Conservation (phyloP, 2,329 filamentous ascomycete species). For the Trichoderma endophyticum region DNA sequence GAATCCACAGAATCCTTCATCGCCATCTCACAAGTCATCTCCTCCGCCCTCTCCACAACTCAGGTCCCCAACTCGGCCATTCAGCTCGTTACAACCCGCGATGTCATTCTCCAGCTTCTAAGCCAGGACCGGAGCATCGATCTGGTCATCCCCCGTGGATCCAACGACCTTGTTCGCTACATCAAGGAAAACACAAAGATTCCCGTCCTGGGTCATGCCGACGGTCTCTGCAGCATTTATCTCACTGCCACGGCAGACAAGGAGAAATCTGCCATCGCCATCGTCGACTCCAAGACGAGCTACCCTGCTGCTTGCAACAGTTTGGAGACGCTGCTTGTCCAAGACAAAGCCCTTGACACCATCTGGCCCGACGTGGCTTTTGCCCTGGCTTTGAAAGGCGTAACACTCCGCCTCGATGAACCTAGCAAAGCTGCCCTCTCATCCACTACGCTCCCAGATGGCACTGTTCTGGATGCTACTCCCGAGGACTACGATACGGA, state of each 20-base stretch:
- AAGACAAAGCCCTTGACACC: conserved; percentile 64
- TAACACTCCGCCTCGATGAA: conserved; percentile 77
- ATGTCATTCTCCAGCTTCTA: conserved; percentile 85
- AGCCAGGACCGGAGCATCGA: conserved; percentile 85
- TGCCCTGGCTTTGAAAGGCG: conserved; percentile 71
- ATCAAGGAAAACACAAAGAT: conserved; percentile 91
- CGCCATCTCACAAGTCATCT: conserved; percentile 83
- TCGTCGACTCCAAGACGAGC: conserved; percentile 88
- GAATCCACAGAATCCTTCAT: conserved; percentile 95
- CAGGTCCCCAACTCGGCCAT: conserved; percentile 81
- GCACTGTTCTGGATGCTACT: conserved; percentile 60
- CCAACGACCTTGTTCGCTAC: conserved; percentile 84
- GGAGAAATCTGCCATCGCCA: conserved; percentile 67
- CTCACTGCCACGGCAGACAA: conserved; percentile 74
- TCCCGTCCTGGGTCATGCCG: conserved; percentile 92
- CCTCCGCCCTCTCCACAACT: conserved; percentile 67
- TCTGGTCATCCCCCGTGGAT: conserved; percentile 88
- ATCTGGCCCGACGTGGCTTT: conserved; percentile 69
- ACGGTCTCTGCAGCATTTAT: conserved; percentile 87
- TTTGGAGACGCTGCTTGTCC: conserved; percentile 85
- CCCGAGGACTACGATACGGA: conserved; percentile 81
- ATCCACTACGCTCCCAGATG: conserved; percentile 41
- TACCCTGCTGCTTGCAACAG: conserved; percentile 96
- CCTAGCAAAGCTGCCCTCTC: conserved; percentile 62
- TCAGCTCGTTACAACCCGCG: conserved; percentile 89